Evolutionary conservation across 1,284 basidiomycete species (phyloP).

Genomic region (Sutorius eximius): DNA sequence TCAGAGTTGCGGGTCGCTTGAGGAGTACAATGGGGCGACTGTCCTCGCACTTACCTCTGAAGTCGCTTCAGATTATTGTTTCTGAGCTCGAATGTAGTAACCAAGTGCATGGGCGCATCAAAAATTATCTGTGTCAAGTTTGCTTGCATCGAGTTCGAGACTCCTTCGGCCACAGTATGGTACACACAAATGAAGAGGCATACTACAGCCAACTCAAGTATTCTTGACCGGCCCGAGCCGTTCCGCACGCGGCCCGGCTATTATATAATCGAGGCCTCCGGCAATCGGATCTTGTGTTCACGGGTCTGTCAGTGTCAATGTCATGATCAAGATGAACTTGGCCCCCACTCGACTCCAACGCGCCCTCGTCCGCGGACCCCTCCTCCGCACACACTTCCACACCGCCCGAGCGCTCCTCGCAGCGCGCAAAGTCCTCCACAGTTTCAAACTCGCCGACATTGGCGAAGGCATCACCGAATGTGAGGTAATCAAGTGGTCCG

Average conservation of each 20-base stretch:
- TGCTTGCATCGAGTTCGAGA: no score
- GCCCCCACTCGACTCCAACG: slow-evolving; percentile 7
- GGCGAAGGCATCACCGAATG: slow-evolving; percentile 92
- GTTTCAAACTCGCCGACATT: slow-evolving; percentile 93
- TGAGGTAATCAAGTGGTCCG: slow-evolving; percentile 85
- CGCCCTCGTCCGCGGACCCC: slow-evolving; percentile 37
- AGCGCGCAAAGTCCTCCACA: slow-evolving; percentile 52
- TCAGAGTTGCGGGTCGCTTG: no score
- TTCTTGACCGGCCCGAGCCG: background rate
- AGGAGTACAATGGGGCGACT: no score
- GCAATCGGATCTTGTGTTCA: slow-evolving; percentile 9
- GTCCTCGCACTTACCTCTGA: no score
- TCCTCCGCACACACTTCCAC: slow-evolving; percentile 47
- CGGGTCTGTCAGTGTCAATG: background rate
- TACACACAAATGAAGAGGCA: no score
- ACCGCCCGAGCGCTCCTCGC: slow-evolving; percentile 38
- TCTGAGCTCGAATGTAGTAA: no score
- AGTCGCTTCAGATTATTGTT: no score
- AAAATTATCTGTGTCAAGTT: no score
- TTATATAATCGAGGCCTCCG: background rate
- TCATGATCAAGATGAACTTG: slow-evolving; percentile 1
- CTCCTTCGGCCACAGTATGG: no score
- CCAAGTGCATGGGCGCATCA: no score
- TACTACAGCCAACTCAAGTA: no score
- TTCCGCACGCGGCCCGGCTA: no score